Conservation (phyloP, 2,329 filamentous ascomycete genomes). For the Xylaria sp. region DNA sequence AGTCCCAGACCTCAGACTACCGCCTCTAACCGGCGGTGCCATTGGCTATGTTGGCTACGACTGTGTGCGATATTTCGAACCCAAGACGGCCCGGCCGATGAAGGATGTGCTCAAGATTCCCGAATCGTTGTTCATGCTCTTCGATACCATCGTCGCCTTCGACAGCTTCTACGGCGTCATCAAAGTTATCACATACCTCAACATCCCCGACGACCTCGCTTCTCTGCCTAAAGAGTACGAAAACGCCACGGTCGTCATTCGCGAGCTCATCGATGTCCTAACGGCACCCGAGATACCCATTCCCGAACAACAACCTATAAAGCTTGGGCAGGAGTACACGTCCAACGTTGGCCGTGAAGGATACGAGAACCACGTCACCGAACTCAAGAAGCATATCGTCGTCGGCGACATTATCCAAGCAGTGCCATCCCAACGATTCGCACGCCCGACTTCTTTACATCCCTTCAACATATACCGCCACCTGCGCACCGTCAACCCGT, state of each 20-base stretch:
- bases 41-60: constrained; percentile 98
- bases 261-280: constrained; percentile 72
- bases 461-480: constrained; percentile 98
- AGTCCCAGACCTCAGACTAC: constrained; percentile 81
- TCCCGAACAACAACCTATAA: constrained; percentile 76
- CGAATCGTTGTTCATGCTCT: constrained; percentile 96
- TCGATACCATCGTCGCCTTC: constrained; percentile 91
- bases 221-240: constrained; percentile 72
- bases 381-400: constrained; percentile 87
- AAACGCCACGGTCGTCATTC: constrained; percentile 67
- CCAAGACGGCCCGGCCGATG: constrained; percentile 87
- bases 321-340: constrained; percentile 76
- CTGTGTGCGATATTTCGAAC: constrained; percentile 97
- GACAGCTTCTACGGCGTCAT: constrained; percentile 93
- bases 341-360: constrained; percentile 91
- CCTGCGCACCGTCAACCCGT: constrained; percentile 95
- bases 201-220: constrained; percentile 63
- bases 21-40: constrained; percentile 86
- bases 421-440: constrained; percentile 92
- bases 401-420: constrained; percentile 96
- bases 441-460: constrained; percentile 86
- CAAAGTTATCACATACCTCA: constrained; percentile 91
- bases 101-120: constrained; percentile 88
- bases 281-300: constrained; percentile 77
- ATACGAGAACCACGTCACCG: constrained; percentile 88